These are phyloP conservation scores for Alternaria sp. DNA, from an alignment of 2,329 filamentous ascomycete genomes.

Conservation along the genomic window DNA sequence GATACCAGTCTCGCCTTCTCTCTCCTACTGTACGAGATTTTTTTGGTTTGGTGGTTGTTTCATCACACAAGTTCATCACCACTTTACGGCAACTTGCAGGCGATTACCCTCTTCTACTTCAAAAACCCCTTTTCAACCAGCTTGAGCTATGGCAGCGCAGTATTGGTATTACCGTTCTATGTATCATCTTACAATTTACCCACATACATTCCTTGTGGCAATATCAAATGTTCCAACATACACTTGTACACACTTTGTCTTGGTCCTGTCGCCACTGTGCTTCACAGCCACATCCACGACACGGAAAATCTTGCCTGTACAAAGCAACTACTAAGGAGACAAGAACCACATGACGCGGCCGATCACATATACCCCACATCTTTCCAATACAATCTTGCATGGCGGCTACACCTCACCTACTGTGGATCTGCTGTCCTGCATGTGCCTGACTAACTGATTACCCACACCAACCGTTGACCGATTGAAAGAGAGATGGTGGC, in stretches of 20 bases:
- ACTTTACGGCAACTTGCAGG: constrained; percentile 7
- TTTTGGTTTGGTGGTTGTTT: constrained; percentile 38
- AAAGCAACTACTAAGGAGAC: constrained; percentile 10
- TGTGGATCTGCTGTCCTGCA: constrained; percentile 3
- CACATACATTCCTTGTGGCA: constrained; percentile 7
- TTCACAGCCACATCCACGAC: not conserved
- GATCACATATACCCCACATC: constrained; percentile 29
- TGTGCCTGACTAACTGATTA: constrained; percentile 1
- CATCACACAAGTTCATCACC: constrained; percentile 15
- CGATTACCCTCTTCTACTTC: constrained; percentile 10
- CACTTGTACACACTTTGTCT: not conserved
- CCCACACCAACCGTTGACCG: not conserved
- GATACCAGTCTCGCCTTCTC: constrained; percentile 21
- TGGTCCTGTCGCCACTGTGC: not conserved
- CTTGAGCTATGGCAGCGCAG: constrained; percentile 11
- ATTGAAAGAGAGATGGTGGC: not conserved
- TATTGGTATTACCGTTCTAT: constrained; percentile 47
- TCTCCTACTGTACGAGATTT: constrained; percentile 16
- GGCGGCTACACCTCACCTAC: not conserved
- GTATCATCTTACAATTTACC: constrained; percentile 34
- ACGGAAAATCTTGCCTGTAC: constrained; percentile 19
- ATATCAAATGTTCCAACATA: constrained; percentile 1
- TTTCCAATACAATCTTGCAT: constrained; percentile 9
- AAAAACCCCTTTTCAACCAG: constrained; percentile 1
- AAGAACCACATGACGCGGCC: constrained; percentile 9